These are phyloP conservation scores for Fusarium pseudocircinatum DNA, from an alignment of 2,329 filamentous ascomycete genomes.

Conservation along the genomic window DNA sequence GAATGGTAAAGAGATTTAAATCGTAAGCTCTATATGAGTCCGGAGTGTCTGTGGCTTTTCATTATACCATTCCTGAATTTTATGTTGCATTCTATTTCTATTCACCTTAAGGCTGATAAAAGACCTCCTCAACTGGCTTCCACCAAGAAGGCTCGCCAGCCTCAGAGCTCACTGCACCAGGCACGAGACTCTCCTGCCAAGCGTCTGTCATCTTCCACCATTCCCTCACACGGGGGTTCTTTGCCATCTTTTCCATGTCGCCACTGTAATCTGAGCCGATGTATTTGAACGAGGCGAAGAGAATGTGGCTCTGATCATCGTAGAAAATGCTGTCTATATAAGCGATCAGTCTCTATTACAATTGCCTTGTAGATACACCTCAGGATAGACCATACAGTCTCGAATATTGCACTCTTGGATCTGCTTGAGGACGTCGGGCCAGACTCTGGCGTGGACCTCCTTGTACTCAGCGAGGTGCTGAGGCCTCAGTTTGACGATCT, in stretches of 20 bases:
- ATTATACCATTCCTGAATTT: not conserved
- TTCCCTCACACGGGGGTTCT: slow-evolving; percentile 76
- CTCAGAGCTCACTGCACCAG: slow-evolving; percentile 67
- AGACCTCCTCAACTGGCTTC: slow-evolving; percentile 75
- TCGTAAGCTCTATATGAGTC: not conserved
- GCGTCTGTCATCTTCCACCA: slow-evolving; percentile 86
- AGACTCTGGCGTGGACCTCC: slow-evolving; percentile 76
- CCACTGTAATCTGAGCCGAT: slow-evolving; percentile 75
- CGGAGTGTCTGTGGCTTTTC: not conserved
- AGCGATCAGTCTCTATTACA: not conserved
- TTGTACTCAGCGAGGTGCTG: slow-evolving; percentile 76
- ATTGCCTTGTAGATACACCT: not conserved
- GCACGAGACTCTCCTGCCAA: slow-evolving; percentile 74
- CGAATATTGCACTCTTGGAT: slow-evolving; percentile 79
- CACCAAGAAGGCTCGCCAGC: slow-evolving; percentile 73
- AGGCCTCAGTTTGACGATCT: slow-evolving; percentile 77
- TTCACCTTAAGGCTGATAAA: slow-evolving; percentile 61
- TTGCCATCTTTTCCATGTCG: slow-evolving; percentile 80
- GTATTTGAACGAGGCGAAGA: slow-evolving; percentile 84
- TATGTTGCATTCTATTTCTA: not conserved
- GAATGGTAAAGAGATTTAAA: slow-evolving; percentile 10
- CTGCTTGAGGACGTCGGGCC: slow-evolving; percentile 80
- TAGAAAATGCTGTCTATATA: slow-evolving; percentile 78
- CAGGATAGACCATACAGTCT: slow-evolving; percentile 65
- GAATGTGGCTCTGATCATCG: slow-evolving; percentile 67